Base-by-base conservation (phyloP, 345 rosid genomes). In the Murraya paniculata region DNA sequence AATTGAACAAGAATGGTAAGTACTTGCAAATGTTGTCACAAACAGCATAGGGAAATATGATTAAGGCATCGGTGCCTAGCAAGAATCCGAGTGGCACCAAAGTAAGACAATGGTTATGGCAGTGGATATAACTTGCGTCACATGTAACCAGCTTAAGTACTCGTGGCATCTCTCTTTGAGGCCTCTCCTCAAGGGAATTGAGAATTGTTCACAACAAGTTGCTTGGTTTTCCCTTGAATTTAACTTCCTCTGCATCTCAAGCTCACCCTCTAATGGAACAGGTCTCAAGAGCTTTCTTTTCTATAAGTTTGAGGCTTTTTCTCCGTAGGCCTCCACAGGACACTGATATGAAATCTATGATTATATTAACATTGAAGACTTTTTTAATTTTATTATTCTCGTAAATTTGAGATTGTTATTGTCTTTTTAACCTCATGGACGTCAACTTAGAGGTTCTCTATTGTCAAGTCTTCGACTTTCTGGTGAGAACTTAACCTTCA, bases 161-260 rank as follows among this genome's bases (percentile, higher is more conserved):
- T 84, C 75, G 53, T 79, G 85, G 48, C 79, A 77, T 73, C 85
- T 73, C 77, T 79, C 81, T 66, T 76, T 81, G 21, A 81, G 56
- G 16, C 81, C 78, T 22, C 85, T 77, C 33, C 73, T 62, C 27
- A 81, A 66, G 48, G 79, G 87, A 73, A 84, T 48, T 50, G 74
- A 79, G 53, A 77, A 84, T 36, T 84, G 78, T 25, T 84, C 87
- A 74, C 73, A 68, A 81, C 83, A 82, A 33, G 79, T 82, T 79
- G 83, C 74, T 65, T 62, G 76, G 64, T 73, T 64, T 75, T 66
- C 65, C 64, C 35, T 65, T 64, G 71, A 68, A 55, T 25, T 71
- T 9, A 68, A 33, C 25, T 57, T 72, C 30, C 58, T 22, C 2
- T 4, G 64, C 77, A 60, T 64, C 64, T 70, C 73, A 31, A 53